These are phyloP conservation scores for Elongisporangium anandrum DNA, from an alignment of 352 stramenopile species.

Conservation along the genomic window DNA sequence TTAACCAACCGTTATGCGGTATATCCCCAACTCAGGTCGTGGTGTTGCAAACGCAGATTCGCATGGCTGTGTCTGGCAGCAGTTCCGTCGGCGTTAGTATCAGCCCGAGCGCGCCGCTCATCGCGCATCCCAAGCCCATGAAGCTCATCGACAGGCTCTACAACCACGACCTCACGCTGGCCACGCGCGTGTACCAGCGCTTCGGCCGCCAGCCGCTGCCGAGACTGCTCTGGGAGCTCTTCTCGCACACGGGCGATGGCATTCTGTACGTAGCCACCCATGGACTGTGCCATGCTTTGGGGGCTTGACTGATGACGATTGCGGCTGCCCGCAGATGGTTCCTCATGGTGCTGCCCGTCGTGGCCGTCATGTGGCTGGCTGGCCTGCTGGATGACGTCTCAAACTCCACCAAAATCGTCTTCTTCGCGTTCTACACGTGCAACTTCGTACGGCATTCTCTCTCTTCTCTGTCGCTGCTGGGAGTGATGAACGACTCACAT, in stretches of 20 bases:
- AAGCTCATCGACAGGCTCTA: constrained; percentile 56
- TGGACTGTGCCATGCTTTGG: not conserved
- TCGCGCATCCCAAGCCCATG: constrained; percentile 21
- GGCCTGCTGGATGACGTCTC: constrained; percentile 24
- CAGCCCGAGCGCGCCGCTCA: not conserved
- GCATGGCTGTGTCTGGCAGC: too few species aligned
- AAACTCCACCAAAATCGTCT: constrained; percentile 22
- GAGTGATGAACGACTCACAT: not conserved
- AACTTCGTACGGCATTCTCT: constrained; percentile 25
- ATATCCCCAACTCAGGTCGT: too few species aligned
- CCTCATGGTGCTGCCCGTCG: constrained; percentile 44
- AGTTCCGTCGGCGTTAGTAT: too few species aligned
- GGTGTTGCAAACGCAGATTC: too few species aligned
- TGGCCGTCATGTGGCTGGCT: constrained; percentile 25
- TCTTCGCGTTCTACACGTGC: constrained; percentile 37
- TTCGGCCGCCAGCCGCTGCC: constrained; percentile 40
- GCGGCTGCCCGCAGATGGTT: constrained; percentile 33
- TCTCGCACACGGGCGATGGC: constrained; percentile 79
- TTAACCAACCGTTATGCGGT: too few species aligned
- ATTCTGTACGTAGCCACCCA: constrained; percentile 54
- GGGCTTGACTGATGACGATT: not conserved
- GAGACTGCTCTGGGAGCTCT: constrained; percentile 66
- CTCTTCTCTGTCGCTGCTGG: not conserved
- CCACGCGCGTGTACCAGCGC: constrained; percentile 62
- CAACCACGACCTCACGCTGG: constrained; percentile 69